These are phyloP conservation scores for Oropetium thomaeum DNA, from an alignment of 176 grass and related monocot genomes.

Conservation along the genomic window DNA sequence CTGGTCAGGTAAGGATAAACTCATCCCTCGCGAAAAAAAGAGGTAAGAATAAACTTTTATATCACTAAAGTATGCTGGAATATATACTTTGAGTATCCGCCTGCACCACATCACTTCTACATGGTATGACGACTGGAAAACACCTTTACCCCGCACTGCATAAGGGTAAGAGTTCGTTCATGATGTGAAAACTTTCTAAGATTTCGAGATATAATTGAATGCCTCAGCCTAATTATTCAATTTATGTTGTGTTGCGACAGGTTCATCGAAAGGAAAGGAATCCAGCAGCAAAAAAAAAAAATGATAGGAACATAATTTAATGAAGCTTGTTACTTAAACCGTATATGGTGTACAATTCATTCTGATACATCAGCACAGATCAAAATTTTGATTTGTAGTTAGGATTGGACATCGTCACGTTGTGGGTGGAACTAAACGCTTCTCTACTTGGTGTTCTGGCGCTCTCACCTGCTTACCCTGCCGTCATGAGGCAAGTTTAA, in stretches of 20 bases:
- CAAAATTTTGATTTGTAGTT: neutral
- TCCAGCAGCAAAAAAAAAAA: neutral
- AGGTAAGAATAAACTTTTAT: conserved; percentile 41
- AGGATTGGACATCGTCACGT: neutral
- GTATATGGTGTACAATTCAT: neutral
- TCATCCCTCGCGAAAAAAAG: no score
- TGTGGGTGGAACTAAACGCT: neutral
- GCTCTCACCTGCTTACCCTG: conserved; percentile 10
- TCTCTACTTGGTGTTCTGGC: conserved; percentile 20
- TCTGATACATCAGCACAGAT: neutral
- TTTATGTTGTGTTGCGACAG: neutral
- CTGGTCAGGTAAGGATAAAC: conserved; percentile 30
- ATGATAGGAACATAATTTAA: neutral
- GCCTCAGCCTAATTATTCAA: neutral
- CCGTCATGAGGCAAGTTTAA: neutral
- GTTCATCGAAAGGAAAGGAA: neutral
- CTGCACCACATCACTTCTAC: neutral
- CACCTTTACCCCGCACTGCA: neutral
- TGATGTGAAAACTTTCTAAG: conserved; percentile 17
- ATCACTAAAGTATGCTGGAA: conserved; percentile 34
- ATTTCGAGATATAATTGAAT: neutral
- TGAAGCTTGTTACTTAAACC: neutral
- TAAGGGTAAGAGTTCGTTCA: neutral
- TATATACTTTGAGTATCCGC: conserved; percentile 36
- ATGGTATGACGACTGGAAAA: conserved; percentile 3